phyloP scores from a whole-genome alignment of 768 basidiomycete genomes.

The Suillus sp. region DNA sequence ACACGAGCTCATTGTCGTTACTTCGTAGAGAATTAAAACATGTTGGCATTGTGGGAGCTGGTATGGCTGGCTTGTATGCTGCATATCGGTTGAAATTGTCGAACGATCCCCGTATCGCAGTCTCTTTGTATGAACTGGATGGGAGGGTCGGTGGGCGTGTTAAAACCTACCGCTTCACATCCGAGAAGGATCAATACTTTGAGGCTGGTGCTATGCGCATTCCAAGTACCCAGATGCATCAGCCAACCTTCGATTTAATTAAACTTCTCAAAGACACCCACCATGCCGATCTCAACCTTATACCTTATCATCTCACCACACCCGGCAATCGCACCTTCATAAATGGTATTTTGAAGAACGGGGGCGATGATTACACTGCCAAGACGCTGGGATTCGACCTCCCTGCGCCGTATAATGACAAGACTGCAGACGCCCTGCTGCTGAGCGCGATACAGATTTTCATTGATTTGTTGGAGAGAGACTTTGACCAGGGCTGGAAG shows the following conservation, averaged over 20 bases:
- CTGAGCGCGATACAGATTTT: slow-evolving; percentile 5
- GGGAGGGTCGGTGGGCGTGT: slow-evolving; percentile 19
- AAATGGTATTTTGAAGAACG: slow-evolving; percentile 11
- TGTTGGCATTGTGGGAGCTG: slow-evolving; percentile 10
- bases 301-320: slow-evolving; percentile 11
- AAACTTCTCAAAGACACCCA: slow-evolving; percentile 12
- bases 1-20: neutral
- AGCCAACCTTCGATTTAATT: slow-evolving; percentile 8
- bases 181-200: slow-evolving; percentile 21
- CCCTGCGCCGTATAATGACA: neutral
- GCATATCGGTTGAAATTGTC: slow-evolving; percentile 11
- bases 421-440: slow-evolving; percentile 7
- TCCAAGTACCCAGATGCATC: slow-evolving; percentile 16
- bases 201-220: slow-evolving; percentile 24
- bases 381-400: slow-evolving; percentile 6
- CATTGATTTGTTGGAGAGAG: slow-evolving; percentile 7
- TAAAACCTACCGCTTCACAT: slow-evolving; percentile 17
- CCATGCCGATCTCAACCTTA: slow-evolving; percentile 9
- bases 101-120: neutral
- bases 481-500: slow-evolving; percentile 9
- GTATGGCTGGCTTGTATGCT: slow-evolving; percentile 10
- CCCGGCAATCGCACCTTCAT: slow-evolving; percentile 6
- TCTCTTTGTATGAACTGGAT: slow-evolving; percentile 10
- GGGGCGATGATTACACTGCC: slow-evolving; percentile 3
- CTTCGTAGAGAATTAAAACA: neutral